Evolutionary conservation across 2,329 filamentous ascomycete species (phyloP), one percentile per base, ranked within the genome.

Genomic region (Penicillium sp.): DNA sequence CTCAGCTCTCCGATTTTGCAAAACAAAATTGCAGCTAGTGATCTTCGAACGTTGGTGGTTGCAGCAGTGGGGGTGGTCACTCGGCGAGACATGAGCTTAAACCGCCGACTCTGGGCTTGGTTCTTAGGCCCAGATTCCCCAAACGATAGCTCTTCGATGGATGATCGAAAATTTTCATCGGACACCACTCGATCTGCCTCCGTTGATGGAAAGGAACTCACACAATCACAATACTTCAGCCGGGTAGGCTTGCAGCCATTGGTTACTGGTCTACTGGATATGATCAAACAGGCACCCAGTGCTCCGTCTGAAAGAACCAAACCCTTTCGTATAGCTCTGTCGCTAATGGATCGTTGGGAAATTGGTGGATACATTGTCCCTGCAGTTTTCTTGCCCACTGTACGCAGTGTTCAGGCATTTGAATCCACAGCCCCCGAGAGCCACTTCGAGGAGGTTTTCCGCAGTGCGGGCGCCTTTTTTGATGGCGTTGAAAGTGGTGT

Each of bases 341-440:
- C 95, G 17, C 80, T 99, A 52, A 97, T 99, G 94, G 94, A 99
- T 75, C 87, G 93, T 58, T 97, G 92, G 93, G 94, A 99, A 73
- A 93, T 99, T 63, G 94, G 94, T 31, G 91, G 91, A 1, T 81
- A 93, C 19, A 87, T 99, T 47, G 89, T 97, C 2, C 90, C 93
- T 0, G 88, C 91, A 60, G 85, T 97, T 15, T 97, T 99, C 69
- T 80, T 97, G 15, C 90, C 93, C 4, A 87, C 93, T 27, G 85
- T 99, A 66, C 84, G 88, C 70, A 95, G 89, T 66, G 88, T 96
- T 38, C 86, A 88, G 63, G 78, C 81, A 46, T 97, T 92, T 76
- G 88, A 92, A 73, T 77, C 80, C 27, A 80, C 79, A 51, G 85
- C 89, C 0, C 82, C 82, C n/a, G 89, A 88, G 68, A 76, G 83